Evolutionary conservation across 225 moss, liverwort and hornwort genomes (phyloP), one percentile per base, ranked within the genome.

Genomic region (Sphagnum contortum): DNA sequence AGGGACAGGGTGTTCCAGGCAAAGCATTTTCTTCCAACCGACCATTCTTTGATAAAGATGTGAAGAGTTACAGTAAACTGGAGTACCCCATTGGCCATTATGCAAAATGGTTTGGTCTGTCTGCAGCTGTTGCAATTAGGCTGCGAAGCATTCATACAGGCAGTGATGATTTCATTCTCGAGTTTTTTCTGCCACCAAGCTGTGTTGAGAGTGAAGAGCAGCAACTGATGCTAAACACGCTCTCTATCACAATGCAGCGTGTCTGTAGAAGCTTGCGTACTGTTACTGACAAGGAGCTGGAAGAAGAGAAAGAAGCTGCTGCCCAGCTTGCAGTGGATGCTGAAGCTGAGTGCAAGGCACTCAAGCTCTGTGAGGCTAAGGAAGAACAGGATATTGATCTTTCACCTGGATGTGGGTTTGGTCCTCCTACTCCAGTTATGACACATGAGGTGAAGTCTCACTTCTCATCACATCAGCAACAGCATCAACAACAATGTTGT

Each of bases 71-170:
- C 70, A 71, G 66, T 48, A 98, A 93, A 73, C 68, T 82, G 55
- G 91, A 98, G 74, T 98, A 98, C 57, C 98, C 98, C 48, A 80
- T 98, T 13, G 93, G 93, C 57, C 98, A 98, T 73, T 98, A 89
- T 57, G 91, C 93, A 48, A 87, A 75, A 77, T 71, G 87, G 72
- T 98, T 98, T 63, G 89, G 89, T 12, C 71, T 98, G 56, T 82
- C 90, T 54, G 94, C 93, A 6, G 89, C 98, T 52, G 93, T 98
- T 3, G 98, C 93, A 47, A 91, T 98, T 64, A 87, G 98, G 58
- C 83, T 98, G 6, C 87, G 98, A 67, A 98, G 98, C 59, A 85
- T 91, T 50, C 90, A 98, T 73, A 89, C 91, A 8, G 93, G 98
- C 50, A 86, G 75, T 63, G 98, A 98, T 66, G 98, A 98, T 58